These are phyloP conservation scores for Mayamaea pseudoterrestris DNA, from an alignment of 108 stramenopile species.

Conservation along the genomic window DNA sequence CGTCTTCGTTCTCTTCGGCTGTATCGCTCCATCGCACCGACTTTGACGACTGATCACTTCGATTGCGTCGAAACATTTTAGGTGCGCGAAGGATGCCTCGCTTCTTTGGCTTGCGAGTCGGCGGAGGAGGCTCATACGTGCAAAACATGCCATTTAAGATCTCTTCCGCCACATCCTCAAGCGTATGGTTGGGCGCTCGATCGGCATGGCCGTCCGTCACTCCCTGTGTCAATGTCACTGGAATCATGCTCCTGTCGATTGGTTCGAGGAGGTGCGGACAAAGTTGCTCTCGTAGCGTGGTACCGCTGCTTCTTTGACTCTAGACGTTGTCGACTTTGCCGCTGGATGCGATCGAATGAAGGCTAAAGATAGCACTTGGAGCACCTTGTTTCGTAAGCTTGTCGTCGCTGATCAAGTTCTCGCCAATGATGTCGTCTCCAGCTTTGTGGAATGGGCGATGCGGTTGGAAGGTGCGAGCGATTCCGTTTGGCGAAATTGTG, in stretches of 20 bases:
- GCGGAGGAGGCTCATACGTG: constrained; percentile 28
- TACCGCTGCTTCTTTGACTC: background rate
- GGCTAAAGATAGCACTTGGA: too few species aligned
- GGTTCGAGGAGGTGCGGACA: background rate
- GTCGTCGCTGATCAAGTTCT: background rate
- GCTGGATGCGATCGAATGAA: background rate
- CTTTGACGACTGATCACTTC: constrained; percentile 1
- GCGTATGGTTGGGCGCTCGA: background rate
- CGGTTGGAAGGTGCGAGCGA: background rate
- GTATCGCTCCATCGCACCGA: constrained; percentile 7
- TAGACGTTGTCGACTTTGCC: background rate
- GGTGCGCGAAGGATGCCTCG: constrained; percentile 4
- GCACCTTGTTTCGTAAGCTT: background rate
- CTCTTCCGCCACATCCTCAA: constrained; percentile 36
- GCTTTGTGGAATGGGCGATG: background rate
- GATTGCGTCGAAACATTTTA: constrained; percentile 7
- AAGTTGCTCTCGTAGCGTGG: background rate
- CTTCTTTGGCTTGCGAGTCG: constrained; percentile 3
- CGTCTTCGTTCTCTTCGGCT: background rate
- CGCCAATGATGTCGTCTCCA: background rate
- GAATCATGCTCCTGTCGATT: background rate
- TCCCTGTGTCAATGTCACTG: background rate
- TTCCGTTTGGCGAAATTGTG: background rate
- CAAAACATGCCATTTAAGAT: constrained; percentile 34
- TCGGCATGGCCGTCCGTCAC: constrained; percentile 1